Evolutionary conservation across 345 rosid genomes (phyloP).

Genomic region (Salix arbutifolia): DNA sequence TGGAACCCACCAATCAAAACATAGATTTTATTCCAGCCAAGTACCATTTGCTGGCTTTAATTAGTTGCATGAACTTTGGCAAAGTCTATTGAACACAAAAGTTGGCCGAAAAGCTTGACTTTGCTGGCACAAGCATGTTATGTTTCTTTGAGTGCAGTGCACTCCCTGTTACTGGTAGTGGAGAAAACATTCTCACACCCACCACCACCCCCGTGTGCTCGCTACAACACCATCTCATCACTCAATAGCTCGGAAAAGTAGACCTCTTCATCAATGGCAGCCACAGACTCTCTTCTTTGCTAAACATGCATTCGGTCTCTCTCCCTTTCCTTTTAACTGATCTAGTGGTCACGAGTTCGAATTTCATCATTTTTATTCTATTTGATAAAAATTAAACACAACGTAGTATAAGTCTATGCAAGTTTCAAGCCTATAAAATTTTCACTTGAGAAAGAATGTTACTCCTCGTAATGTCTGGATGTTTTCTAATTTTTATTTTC

Average conservation of each 20-base stretch:
- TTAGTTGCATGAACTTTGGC: constrained; percentile 36
- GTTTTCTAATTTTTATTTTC: neutral
- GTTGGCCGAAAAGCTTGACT: constrained; percentile 91
- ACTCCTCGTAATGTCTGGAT: neutral
- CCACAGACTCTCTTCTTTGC: neutral
- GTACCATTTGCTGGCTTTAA: neutral
- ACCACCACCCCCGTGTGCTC: neutral
- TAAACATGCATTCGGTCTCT: neutral
- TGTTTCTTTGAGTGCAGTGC: constrained; percentile 87
- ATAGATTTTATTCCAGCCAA: constrained; percentile 6
- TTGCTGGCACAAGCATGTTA: constrained; percentile 53
- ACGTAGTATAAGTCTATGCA: no score
- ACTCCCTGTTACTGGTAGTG: constrained; percentile 45
- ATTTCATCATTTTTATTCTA: no score
- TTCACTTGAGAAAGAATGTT: no score
- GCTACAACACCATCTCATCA: neutral
- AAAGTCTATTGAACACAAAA: constrained; percentile 23
- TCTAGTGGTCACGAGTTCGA: no score
- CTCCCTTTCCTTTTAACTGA: neutral
- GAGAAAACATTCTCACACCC: constrained; percentile 29
- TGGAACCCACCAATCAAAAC: constrained; percentile 30
- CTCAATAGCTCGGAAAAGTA: neutral
- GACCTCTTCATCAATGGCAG: neutral
- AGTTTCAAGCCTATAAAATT: no score
- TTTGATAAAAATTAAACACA: no score